phyloP scores from a whole-genome alignment of 495 filamentous ascomycete species.

The Annulohypoxylon stygium region DNA sequence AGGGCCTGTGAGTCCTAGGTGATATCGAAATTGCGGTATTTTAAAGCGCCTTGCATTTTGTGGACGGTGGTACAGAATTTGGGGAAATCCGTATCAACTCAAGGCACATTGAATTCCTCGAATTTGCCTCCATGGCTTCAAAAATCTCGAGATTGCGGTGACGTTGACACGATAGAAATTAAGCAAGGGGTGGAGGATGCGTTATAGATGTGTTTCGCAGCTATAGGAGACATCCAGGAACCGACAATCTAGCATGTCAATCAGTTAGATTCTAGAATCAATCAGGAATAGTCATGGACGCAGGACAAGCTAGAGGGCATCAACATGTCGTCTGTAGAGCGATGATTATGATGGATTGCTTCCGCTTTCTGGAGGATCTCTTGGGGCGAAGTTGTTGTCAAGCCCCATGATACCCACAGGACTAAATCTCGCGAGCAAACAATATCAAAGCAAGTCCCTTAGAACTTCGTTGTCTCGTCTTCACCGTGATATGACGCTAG shows the following conservation, averaged over 20 bases:
- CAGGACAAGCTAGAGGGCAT: not conserved
- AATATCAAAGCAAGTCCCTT: not conserved
- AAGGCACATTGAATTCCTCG: conserved; percentile 2
- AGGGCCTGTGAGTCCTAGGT: not conserved
- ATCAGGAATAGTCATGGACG: not conserved
- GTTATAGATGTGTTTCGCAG: not conserved
- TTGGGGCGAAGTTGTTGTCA: not conserved
- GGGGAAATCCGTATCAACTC: not conserved
- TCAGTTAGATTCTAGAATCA: not conserved
- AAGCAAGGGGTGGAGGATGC: not conserved
- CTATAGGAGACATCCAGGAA: not conserved
- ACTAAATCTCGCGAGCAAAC: not conserved
- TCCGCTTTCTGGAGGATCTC: not conserved
- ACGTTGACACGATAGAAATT: not conserved
- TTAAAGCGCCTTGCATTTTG: not conserved
- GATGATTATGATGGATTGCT: not conserved
- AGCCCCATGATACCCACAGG: not conserved
- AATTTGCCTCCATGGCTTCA: not conserved
- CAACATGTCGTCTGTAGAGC: not conserved
- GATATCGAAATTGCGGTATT: not conserved
- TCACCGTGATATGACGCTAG: conserved; percentile 1
- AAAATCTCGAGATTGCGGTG: not conserved
- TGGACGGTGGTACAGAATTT: not conserved
- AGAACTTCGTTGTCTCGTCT: not conserved
- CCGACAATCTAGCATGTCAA: no score